phyloP scores from a whole-genome alignment of 2,329 filamentous ascomycete species.

The Fusarium annulatum region DNA sequence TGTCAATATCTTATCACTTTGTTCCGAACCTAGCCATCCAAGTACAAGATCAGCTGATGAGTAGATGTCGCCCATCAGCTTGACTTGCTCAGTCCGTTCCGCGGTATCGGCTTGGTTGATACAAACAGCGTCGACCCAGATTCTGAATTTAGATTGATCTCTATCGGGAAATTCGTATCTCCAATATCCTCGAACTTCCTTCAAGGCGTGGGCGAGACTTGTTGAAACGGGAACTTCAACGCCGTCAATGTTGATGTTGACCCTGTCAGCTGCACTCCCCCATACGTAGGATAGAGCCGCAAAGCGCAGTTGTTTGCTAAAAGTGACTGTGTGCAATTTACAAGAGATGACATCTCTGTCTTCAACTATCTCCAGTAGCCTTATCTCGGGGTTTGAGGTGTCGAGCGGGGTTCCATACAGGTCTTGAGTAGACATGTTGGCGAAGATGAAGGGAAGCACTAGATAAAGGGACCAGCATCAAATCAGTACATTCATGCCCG shows the following conservation, averaged over 20 bases:
- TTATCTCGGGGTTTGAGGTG: not conserved
- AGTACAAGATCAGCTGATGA: conserved; percentile 1
- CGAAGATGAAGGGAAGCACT: no score
- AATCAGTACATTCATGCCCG: accelerated
- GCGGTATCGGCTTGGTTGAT: not conserved
- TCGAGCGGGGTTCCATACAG: conserved; percentile 1
- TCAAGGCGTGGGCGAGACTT: not conserved
- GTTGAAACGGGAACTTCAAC: not conserved
- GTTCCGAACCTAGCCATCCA: not conserved
- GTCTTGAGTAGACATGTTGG: not conserved
- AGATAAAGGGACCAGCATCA: accelerated
- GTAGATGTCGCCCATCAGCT: conserved; percentile 11
- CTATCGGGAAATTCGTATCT: not conserved
- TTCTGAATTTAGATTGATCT: not conserved
- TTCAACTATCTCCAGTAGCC: not conserved
- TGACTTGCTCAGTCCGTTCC: conserved; percentile 13
- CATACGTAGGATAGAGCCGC: not conserved
- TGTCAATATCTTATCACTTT: not conserved
- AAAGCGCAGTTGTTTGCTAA: not conserved
- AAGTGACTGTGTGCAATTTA: not conserved
- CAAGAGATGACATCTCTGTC: not conserved
- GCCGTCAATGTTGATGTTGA: not conserved
- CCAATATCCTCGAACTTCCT: not conserved
- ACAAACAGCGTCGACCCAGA: conserved; percentile 5
- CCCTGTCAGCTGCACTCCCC: not conserved